Percentiles rank a stretch among this genome's conserved stretches.
Evolutionary conservation across 139 green algal species (phyloP).

Genomic region (Desmodesmus armatus): DNA sequence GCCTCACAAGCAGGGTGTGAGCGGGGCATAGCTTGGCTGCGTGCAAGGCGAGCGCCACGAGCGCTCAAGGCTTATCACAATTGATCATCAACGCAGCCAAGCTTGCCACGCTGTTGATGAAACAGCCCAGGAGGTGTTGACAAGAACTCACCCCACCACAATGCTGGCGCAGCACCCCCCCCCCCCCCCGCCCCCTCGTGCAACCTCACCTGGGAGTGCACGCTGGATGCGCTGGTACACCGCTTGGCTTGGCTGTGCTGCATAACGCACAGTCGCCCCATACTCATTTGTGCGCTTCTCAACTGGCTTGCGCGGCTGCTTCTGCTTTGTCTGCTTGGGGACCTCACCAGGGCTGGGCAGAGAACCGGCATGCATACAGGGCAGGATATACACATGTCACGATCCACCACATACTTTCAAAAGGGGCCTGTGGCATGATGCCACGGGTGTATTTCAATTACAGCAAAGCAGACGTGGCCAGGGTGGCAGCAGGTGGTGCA

Average conservation of each 20-base stretch:
- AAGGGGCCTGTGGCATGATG: too few relatives aligned
- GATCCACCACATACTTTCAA: too few relatives aligned
- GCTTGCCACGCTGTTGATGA: background rate
- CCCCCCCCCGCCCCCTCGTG: too few relatives aligned
- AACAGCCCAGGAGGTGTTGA: background rate
- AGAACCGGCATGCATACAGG: too few relatives aligned
- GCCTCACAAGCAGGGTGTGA: too few relatives aligned
- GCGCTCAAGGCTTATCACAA: background rate
- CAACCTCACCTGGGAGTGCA: conserved; percentile 36
- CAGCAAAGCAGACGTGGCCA: too few relatives aligned
- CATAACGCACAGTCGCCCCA: conserved; percentile 22
- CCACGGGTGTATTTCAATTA: too few relatives aligned
- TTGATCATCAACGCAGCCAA: background rate
- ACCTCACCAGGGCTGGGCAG: too few relatives aligned
- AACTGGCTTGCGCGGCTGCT: background rate
- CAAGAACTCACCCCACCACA: too few relatives aligned
- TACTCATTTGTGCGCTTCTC: conserved; percentile 22
- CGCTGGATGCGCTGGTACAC: conserved; percentile 25
- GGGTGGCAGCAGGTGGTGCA: too few relatives aligned
- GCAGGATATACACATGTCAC: too few relatives aligned
- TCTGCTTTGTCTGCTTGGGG: conserved; percentile 7
- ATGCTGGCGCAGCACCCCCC: too few relatives aligned
- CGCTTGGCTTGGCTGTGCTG: conserved; percentile 2
- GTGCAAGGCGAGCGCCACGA: background rate
- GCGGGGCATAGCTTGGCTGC: background rate